Evolutionary conservation across 768 basidiomycete species (phyloP).

Genomic region (Gautieria morchelliformis): DNA sequence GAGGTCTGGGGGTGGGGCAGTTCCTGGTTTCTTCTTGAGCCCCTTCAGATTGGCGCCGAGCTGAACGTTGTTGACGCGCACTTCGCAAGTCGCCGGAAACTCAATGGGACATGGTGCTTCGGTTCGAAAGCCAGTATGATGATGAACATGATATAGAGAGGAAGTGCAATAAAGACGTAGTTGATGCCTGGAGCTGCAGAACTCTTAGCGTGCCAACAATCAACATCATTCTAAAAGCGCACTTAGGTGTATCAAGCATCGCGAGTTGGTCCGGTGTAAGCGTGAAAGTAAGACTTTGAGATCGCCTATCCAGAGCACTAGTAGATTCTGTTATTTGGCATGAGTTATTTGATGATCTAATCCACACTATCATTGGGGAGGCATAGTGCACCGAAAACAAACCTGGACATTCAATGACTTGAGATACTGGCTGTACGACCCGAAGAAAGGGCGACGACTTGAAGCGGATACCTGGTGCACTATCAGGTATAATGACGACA

Average conservation of each 20-base stretch:
- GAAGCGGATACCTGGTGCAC: slow-evolving; percentile 54
- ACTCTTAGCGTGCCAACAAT: background rate
- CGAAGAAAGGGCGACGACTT: slow-evolving; percentile 73
- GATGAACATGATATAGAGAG: slow-evolving; percentile 55
- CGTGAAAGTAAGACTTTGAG: slow-evolving; percentile 50
- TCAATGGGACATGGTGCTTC: slow-evolving; percentile 65
- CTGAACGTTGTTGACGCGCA: slow-evolving; percentile 66
- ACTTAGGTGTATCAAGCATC: slow-evolving; percentile 54
- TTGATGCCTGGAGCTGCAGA: slow-evolving; percentile 56
- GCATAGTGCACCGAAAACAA: slow-evolving; percentile 10
- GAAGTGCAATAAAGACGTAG: slow-evolving; percentile 86
- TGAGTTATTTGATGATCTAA: background rate
- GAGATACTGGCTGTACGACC: slow-evolving; percentile 56
- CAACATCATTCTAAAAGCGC: slow-evolving; percentile 15
- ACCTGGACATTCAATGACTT: slow-evolving; percentile 74
- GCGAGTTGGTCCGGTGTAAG: slow-evolving; percentile 53
- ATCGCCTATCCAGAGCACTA: slow-evolving; percentile 67
- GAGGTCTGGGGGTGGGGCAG: slow-evolving; percentile 81
- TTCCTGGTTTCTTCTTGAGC: slow-evolving; percentile 91
- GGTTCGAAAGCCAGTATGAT: slow-evolving; percentile 41
- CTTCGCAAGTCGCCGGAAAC: slow-evolving; percentile 87
- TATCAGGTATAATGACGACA: slow-evolving; percentile 4
- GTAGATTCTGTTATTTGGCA: slow-evolving; percentile 52
- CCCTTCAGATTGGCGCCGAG: slow-evolving; percentile 77
- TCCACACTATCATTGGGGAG: too few relatives aligned